Evolutionary conservation across 352 stramenopile species (phyloP).

Genomic region (Phytophthora hybrid): DNA sequence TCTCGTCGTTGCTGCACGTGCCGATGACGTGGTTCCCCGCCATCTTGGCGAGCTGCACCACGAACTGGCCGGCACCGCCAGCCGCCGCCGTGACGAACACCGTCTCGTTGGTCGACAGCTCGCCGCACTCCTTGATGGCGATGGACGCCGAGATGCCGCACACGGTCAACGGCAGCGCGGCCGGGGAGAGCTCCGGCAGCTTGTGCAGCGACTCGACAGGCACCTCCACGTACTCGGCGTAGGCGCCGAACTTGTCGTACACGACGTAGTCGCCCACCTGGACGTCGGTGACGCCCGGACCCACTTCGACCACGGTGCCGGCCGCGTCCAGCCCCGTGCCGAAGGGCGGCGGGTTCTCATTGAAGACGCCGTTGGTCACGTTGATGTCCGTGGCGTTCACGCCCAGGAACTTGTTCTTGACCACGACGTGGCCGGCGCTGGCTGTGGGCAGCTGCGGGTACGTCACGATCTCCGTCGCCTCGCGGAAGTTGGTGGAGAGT

Average conservation of each 20-base stretch:
- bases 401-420: slow-evolving; percentile 51
- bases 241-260: slow-evolving; percentile 48
- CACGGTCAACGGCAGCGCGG: slow-evolving; percentile 49
- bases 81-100: slow-evolving; percentile 63
- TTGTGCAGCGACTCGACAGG: slow-evolving; percentile 39
- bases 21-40: slow-evolving; percentile 79
- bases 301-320: slow-evolving; percentile 48
- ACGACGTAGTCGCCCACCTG: slow-evolving; percentile 50
- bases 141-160: slow-evolving; percentile 57
- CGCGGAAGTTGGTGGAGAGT: slow-evolving; percentile 50
- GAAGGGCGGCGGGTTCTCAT: slow-evolving; percentile 52
- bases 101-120: slow-evolving; percentile 61
- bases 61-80: slow-evolving; percentile 82
- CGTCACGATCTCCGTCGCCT: slow-evolving; percentile 44
- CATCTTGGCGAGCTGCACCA: slow-evolving; percentile 83
- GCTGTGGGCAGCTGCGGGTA: slow-evolving; percentile 32
- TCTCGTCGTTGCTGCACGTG: slow-evolving; percentile 84
- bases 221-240: slow-evolving; percentile 57
- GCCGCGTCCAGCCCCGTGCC: slow-evolving; percentile 56
- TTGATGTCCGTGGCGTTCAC: slow-evolving; percentile 66
- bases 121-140: slow-evolving; percentile 54
- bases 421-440: slow-evolving; percentile 36
- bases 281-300: slow-evolving; percentile 47
- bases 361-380: slow-evolving; percentile 60
- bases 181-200: slow-evolving; percentile 30